These are phyloP conservation scores for Zygosaccharomyces sapae DNA, from an alignment of 1,139 yeast genomes.

Conservation along the genomic window DNA sequence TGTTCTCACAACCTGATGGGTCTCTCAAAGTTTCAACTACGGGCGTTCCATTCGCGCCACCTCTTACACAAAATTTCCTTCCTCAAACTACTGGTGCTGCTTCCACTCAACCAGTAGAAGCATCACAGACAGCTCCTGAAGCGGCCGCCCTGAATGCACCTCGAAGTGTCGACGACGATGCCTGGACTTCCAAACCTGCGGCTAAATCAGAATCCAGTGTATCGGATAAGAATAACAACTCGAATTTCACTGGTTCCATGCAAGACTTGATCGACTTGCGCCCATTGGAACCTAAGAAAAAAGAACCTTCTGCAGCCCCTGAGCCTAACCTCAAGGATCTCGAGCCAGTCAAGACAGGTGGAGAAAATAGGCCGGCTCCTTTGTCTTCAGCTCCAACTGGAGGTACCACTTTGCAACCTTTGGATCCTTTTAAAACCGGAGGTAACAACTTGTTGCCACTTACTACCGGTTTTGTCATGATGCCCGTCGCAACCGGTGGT, in stretches of 20 bases:
- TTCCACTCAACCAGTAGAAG: slow-evolving; percentile 16
- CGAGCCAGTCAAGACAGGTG: slow-evolving; percentile 53
- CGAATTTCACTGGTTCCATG: slow-evolving; percentile 75
- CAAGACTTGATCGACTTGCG: slow-evolving; percentile 78
- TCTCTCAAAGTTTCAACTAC: slow-evolving; percentile 52
- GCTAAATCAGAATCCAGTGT: slow-evolving; percentile 42
- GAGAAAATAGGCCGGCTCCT: slow-evolving; percentile 24
- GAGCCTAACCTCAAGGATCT: slow-evolving; percentile 37
- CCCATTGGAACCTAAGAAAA: slow-evolving; percentile 52
- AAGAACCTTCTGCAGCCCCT: slow-evolving; percentile 33
- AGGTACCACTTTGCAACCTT: slow-evolving; percentile 45
- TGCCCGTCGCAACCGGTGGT: slow-evolving; percentile 43
- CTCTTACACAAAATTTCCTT: slow-evolving; percentile 25
- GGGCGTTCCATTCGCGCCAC: slow-evolving; percentile 28
- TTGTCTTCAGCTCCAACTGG: slow-evolving; percentile 34
- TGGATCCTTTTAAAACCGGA: slow-evolving; percentile 48
- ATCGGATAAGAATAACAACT: slow-evolving; percentile 29
- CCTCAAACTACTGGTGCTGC: slow-evolving; percentile 19
- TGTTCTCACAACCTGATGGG: slow-evolving; percentile 73
- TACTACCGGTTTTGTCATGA: slow-evolving; percentile 40
- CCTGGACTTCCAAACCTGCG: slow-evolving; percentile 89
- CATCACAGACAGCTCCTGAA: too few species aligned
- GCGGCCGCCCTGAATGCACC: too few species aligned
- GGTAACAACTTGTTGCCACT: slow-evolving; percentile 43
- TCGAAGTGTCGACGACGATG: too few species aligned